phyloP scores from a whole-genome alignment of 257 asterid species.

The Solanum chmielewskii region DNA sequence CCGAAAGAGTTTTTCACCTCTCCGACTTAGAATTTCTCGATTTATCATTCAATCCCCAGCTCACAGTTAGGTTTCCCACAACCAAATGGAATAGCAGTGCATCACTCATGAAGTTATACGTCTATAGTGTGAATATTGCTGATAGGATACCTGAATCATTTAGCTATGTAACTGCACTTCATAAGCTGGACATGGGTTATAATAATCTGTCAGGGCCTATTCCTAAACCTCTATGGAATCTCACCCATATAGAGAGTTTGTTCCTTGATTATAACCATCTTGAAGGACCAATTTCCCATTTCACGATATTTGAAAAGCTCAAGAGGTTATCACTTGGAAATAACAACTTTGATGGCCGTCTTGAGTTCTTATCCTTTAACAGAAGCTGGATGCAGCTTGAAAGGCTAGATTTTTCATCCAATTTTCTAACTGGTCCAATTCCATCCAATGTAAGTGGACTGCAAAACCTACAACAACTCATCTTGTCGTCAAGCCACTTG shows the following conservation, averaged over 20 bases:
- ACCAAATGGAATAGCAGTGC: not conserved
- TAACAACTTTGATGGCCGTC: not conserved
- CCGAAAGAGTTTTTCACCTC: not conserved
- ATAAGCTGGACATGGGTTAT: not conserved
- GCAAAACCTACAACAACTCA: accelerated
- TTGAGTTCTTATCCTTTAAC: not conserved
- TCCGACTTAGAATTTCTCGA: accelerated
- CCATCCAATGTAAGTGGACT: not conserved
- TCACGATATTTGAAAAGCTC: not conserved
- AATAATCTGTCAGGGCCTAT: no score
- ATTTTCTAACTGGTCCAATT: not conserved
- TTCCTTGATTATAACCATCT: not conserved
- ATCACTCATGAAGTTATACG: not conserved
- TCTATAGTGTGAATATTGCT: not conserved
- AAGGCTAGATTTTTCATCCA: accelerated
- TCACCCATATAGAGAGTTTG: no score
- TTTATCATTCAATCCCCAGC: not conserved
- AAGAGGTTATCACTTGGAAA: accelerated
- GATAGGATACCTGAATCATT: slow-evolving; percentile 1
- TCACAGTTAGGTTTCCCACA: no score
- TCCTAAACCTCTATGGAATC: no score
- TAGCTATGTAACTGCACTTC: not conserved
- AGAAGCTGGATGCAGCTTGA: not conserved
- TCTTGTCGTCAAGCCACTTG: not conserved
- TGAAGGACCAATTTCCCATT: not conserved